A percentile compares a stretch with the other conserved stretches of the same genome.
Evolutionary conservation across 768 basidiomycete genomes (phyloP).

Genomic region (Phanerochaete sordida): DNA sequence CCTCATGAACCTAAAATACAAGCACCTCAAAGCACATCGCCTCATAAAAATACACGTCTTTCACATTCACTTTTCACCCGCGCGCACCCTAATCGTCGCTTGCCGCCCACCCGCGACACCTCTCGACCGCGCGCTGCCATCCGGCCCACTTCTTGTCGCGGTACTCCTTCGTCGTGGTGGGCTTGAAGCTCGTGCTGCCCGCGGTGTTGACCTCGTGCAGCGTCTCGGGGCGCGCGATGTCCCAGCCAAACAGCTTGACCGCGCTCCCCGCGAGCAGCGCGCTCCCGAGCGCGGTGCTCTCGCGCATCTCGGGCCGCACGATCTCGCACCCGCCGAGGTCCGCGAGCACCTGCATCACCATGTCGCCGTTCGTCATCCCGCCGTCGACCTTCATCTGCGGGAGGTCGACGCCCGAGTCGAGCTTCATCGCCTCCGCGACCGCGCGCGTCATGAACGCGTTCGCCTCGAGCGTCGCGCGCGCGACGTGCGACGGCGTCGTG

Average conservation of each 20-base stretch:
- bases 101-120: slow-evolving; percentile 71
- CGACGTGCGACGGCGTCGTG: slow-evolving; percentile 90
- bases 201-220: slow-evolving; percentile 84
- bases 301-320: slow-evolving; percentile 92
- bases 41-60: too few relatives aligned
- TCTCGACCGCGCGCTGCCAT: slow-evolving; percentile 88
- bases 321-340: slow-evolving; percentile 92
- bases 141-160: slow-evolving; percentile 66
- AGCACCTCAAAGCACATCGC: too few relatives aligned
- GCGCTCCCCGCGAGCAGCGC: slow-evolving; percentile 92
- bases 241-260: slow-evolving; percentile 88
- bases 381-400: slow-evolving; percentile 94
- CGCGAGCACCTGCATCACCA: slow-evolving; percentile 82
- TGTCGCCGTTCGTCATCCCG: slow-evolving; percentile 95
- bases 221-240: slow-evolving; percentile 79
- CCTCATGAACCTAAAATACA: too few relatives aligned
- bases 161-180: slow-evolving; percentile 47
- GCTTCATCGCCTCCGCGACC: slow-evolving; percentile 92
- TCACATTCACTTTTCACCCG: too few relatives aligned
- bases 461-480: slow-evolving; percentile 92
- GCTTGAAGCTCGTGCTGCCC: slow-evolving; percentile 68
- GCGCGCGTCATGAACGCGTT: slow-evolving; percentile 95
- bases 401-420: slow-evolving; percentile 78
- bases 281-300: slow-evolving; percentile 97
- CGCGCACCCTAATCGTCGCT: slow-evolving; percentile 5